These are phyloP conservation scores for Trichoderma afroharzianum DNA, from an alignment of 2,329 filamentous ascomycete genomes.

Conservation along the genomic window DNA sequence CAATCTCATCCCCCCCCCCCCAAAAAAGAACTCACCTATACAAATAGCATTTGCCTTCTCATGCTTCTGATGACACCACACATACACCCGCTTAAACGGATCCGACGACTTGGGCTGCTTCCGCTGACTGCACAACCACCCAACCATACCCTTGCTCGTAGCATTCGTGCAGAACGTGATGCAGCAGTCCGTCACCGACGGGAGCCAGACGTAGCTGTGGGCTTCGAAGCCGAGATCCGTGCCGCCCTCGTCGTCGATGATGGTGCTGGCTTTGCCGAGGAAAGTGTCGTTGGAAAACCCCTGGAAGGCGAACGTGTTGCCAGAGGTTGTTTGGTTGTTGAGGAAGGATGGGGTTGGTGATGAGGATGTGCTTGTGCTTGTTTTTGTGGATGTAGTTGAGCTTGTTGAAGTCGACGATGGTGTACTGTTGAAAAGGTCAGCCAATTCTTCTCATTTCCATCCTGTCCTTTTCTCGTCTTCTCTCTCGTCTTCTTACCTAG, in stretches of 20 bases:
- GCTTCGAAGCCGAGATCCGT: conserved; percentile 22
- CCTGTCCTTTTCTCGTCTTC: not conserved
- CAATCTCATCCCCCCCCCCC: not conserved
- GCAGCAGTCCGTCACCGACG: conserved; percentile 24
- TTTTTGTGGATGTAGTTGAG: not conserved
- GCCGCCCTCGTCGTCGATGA: conserved; percentile 26
- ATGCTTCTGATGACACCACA: conserved; percentile 26
- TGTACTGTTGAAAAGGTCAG: not conserved
- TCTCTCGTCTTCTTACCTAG: not conserved
- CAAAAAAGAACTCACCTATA: not conserved
- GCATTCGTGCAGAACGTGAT: conserved; percentile 25
- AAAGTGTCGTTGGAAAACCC: conserved; percentile 27
- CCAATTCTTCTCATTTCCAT: not conserved
- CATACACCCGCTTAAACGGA: conserved; percentile 24
- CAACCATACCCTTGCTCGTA: conserved; percentile 21
- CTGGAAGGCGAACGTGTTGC: conserved; percentile 30
- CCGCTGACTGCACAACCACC: conserved; percentile 27
- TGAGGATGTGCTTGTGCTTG: not conserved
- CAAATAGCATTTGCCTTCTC: conserved; percentile 2
- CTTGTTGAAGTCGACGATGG: not conserved
- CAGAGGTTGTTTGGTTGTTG: conserved; percentile 24
- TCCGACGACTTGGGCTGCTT: conserved; percentile 18
- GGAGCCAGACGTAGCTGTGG: conserved; percentile 24
- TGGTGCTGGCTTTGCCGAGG: conserved; percentile 23
- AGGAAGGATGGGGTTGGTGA: conserved; percentile 19